Percentiles rank a stretch among this genome's conserved stretches.
Conservation (phyloP, 2,329 filamentous ascomycete genomes). For the Xylaria arbuscula region DNA sequence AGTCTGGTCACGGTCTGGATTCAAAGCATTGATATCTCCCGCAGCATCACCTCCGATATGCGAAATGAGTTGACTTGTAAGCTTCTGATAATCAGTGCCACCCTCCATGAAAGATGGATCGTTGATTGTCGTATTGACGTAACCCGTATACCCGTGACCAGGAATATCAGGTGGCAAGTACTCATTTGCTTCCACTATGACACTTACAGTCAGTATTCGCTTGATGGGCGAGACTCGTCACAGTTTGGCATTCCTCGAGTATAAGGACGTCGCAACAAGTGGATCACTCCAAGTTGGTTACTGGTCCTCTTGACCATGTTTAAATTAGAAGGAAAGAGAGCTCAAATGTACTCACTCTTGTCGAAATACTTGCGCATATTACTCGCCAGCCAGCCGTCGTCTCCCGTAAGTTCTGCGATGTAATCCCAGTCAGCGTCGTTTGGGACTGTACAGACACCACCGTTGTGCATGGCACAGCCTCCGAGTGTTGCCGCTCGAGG, state of each 20-base stretch:
- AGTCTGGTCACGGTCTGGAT: conserved; percentile 42
- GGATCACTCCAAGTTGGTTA: background rate
- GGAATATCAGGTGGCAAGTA: conserved; percentile 43
- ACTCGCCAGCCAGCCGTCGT: conserved; percentile 45
- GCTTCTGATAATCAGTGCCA: conserved; percentile 42
- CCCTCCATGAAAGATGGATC: conserved; percentile 45
- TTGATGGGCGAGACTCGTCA: conserved; percentile 7
- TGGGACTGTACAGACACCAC: conserved; percentile 47
- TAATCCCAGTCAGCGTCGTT: conserved; percentile 49
- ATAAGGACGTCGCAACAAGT: background rate
- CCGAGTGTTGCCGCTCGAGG: conserved; percentile 52
- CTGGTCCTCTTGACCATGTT: background rate
- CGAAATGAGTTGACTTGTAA: conserved; percentile 42
- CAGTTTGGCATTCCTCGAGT: background rate
- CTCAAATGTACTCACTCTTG: conserved; percentile 29
- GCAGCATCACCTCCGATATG: conserved; percentile 44
- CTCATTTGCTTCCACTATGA: conserved; percentile 45
- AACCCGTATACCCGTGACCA: conserved; percentile 48
- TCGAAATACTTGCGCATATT: conserved; percentile 40
- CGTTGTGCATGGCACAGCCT: conserved; percentile 51
- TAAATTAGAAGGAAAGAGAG: background rate
- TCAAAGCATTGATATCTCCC: conserved; percentile 45
- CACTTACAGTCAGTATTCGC: conserved; percentile 36
- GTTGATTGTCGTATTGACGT: conserved; percentile 47
- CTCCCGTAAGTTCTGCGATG: conserved; percentile 48